Base-by-base conservation (phyloP, 2,329 filamentous ascomycete genomes). In the Venturia pyrina region DNA sequence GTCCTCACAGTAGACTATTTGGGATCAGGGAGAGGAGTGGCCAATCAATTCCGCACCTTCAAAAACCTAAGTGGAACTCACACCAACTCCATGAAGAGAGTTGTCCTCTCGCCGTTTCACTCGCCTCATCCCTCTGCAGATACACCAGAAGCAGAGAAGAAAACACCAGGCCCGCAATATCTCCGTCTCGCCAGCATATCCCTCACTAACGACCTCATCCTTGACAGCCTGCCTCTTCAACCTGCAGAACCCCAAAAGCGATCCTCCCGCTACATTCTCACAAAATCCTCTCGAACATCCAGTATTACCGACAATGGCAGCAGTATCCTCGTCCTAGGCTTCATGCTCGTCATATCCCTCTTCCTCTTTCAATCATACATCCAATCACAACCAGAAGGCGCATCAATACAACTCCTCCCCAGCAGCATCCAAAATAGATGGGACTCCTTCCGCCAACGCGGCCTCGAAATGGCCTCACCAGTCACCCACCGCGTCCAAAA, bases 141-240 rank as follows among this genome's bases (percentile, higher is more conserved):
- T 17, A 62, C 60, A 34, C 11, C 68, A 69, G 63, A 68, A 66
- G 28, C 69, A 64, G 17, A 46, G 63, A 24, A 71, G 71, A 40
- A 72, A 72, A 24, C 70, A 71, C 13, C 64, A 56, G 32, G 32
- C 43, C 80, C 84, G 19, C 83, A 87, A 70, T 85, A 85, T 71
- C 79, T 96, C 70, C 90, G 90, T 71, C 84, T 96, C 3, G 92
- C 90, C 40, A 93, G 89, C 60, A 89, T 91, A 50, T 91, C 89
- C 62, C 87, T 96, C 70, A 88, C 87, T 67, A 93, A 92, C 74
- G 90, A 87, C 0, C 85, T 92, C 50, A 86, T 89, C 40, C 87
- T 96, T 34, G 90, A 96, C 75, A 89, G 86, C 48, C 87, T 96
- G 68, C 87, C 90, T 0, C 82, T 96, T 6, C 74, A 78, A 5